Percentiles rank a stretch among this genome's conserved stretches.
Evolutionary conservation across 371 early-diverging fungal species (phyloP).

Genomic region (Mortierella sp.): DNA sequence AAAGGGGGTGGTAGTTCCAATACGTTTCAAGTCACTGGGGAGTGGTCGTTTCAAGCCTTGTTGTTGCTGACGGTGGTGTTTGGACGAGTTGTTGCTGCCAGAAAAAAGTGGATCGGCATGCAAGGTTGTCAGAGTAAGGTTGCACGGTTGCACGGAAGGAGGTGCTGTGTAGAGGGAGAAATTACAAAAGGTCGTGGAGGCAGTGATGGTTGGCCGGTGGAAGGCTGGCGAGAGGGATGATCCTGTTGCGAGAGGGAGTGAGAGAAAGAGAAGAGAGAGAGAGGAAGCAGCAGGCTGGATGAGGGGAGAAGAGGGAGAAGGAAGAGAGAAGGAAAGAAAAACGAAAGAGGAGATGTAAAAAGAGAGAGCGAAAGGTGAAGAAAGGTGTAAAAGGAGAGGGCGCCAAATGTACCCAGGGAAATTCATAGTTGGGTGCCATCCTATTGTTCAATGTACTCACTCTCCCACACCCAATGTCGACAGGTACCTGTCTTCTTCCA

Average conservation of each 20-base stretch:
- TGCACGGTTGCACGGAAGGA: too few relatives aligned
- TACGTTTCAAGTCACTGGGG: neutral
- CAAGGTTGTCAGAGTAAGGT: neutral
- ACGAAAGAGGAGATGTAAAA: neutral
- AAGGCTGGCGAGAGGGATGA: neutral
- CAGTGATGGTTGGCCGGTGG: too few relatives aligned
- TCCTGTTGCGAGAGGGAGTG: neutral
- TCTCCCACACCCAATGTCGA: too few relatives aligned
- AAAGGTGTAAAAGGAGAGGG: neutral
- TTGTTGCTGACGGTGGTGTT: neutral
- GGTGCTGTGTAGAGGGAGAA: too few relatives aligned
- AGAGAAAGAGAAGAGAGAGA: neutral
- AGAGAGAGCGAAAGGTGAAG: neutral
- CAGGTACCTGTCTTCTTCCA: too few relatives aligned
- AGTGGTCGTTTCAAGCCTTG: constrained; percentile 1
- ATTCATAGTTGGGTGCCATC: too few relatives aligned
- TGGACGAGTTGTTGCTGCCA: too few relatives aligned
- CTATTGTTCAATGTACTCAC: too few relatives aligned
- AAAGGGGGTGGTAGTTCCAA: neutral
- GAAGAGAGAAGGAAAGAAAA: neutral
- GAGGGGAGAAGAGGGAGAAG: neutral
- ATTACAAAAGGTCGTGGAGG: too few relatives aligned
- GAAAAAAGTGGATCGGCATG: neutral
- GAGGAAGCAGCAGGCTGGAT: neutral
- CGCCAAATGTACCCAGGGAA: too few relatives aligned